Conservation (phyloP, 306 rosid species). For the Arachis hypogaea region DNA sequence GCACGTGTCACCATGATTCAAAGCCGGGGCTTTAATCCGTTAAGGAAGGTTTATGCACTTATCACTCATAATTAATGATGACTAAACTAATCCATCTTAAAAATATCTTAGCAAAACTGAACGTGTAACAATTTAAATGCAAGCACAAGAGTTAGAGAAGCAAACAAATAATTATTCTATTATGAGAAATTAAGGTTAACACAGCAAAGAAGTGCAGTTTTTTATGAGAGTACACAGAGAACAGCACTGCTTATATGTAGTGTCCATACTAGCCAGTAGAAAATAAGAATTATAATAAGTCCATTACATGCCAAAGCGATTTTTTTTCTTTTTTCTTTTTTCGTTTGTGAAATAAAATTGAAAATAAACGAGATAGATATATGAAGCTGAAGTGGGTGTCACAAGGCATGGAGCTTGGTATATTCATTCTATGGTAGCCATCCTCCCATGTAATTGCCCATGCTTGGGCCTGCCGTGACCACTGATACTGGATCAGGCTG, state of each 20-base stretch:
- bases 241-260: constrained; percentile 38
- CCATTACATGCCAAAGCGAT: constrained; percentile 41
- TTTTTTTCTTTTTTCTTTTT: neutral
- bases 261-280: constrained; percentile 41
- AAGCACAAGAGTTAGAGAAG: neutral
- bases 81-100: too few relatives aligned
- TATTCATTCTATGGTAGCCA: constrained; percentile 71
- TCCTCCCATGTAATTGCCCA: constrained; percentile 83
- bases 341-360: constrained; percentile 38
- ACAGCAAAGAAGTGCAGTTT: constrained; percentile 42
- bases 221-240: constrained; percentile 47
- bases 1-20: neutral
- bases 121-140: too few relatives aligned
- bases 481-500: constrained; percentile 72
- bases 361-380: constrained; percentile 6
- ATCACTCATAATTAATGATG: neutral
- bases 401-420: neutral
- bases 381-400: constrained; percentile 19
- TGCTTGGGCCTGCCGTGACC: constrained; percentile 88
- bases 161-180: constrained; percentile 32
- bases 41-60: neutral
- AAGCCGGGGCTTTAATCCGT: neutral
- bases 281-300: constrained; percentile 22
- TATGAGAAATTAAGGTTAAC: constrained; percentile 5
- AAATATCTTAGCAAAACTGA: neutral